Evolutionary conservation across 768 basidiomycete species (phyloP).

Genomic region (Amanita rimosa): DNA sequence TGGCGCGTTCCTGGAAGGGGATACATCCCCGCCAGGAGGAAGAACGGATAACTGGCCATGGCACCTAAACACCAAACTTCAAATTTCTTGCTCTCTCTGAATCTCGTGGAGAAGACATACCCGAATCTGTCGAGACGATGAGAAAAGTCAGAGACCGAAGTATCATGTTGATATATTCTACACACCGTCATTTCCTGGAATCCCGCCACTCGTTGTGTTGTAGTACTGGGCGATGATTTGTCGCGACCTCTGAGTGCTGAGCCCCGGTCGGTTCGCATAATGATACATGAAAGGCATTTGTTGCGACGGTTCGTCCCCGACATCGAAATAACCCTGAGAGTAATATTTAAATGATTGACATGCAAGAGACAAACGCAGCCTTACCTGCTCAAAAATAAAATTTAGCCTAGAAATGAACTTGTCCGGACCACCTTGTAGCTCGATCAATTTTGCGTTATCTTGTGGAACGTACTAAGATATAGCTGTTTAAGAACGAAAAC

Average conservation of each 20-base stretch:
- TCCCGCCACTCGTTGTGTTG: constrained; percentile 42
- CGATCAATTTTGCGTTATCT: constrained; percentile 49
- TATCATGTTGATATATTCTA: background rate
- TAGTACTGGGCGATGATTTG: constrained; percentile 44
- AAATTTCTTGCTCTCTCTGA: constrained; percentile 12
- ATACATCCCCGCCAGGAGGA: constrained; percentile 50
- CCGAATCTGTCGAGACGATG: constrained; percentile 13
- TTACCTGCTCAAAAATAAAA: constrained; percentile 44
- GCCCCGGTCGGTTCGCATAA: constrained; percentile 48
- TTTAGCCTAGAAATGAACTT: constrained; percentile 44
- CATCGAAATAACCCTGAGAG: constrained; percentile 44
- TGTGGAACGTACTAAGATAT: constrained; percentile 45
- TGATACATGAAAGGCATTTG: constrained; percentile 66
- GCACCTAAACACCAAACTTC: constrained; percentile 30
- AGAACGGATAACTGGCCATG: constrained; percentile 51
- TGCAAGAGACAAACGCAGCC: background rate
- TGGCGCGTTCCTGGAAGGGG: constrained; percentile 53
- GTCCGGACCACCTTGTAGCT: constrained; percentile 46
- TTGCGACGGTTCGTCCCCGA: constrained; percentile 54
- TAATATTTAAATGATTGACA: background rate
- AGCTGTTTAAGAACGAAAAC: background rate
- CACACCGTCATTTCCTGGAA: constrained; percentile 58
- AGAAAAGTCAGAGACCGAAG: background rate
- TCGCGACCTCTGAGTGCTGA: constrained; percentile 44
- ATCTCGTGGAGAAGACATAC: constrained; percentile 7